A percentile compares a stretch with the other conserved stretches of the same genome.
Evolutionary conservation across 768 basidiomycete species (phyloP).

Genomic region (Fomitopsis serialis): DNA sequence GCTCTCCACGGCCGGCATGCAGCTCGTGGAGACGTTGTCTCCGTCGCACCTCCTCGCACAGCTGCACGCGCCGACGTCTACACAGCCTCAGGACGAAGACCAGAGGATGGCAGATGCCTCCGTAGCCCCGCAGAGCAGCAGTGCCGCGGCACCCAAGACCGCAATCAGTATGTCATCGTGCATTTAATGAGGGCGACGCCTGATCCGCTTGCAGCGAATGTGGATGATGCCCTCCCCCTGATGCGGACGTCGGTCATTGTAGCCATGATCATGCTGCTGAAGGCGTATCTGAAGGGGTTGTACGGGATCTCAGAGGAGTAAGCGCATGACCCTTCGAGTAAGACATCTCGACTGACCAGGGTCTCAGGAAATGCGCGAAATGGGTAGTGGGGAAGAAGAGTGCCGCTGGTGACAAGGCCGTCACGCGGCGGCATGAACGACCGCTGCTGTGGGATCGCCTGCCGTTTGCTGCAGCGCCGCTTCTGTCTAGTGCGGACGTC

Average conservation of each 20-base stretch:
- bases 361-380: slow-evolving; percentile 80
- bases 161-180: not conserved
- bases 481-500: slow-evolving; percentile 59
- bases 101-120: too few relatives aligned
- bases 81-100: too few relatives aligned
- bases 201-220: not conserved
- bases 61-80: slow-evolving; percentile 33
- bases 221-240: slow-evolving; percentile 15
- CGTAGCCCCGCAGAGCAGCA: too few relatives aligned
- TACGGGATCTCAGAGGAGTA: slow-evolving; percentile 93
- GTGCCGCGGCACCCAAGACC: too few relatives aligned
- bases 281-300: slow-evolving; percentile 74
- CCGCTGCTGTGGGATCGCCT: slow-evolving; percentile 71
- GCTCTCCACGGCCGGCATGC: slow-evolving; percentile 76
- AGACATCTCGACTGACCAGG: slow-evolving; percentile 1
- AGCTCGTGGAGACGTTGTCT: slow-evolving; percentile 68
- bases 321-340: slow-evolving; percentile 24
- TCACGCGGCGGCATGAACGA: slow-evolving; percentile 52
- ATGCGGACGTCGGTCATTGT: slow-evolving; percentile 72
- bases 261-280: slow-evolving; percentile 83
- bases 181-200: not conserved
- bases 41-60: slow-evolving; percentile 67
- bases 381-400: slow-evolving; percentile 88
- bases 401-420: slow-evolving; percentile 80
- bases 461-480: slow-evolving; percentile 55